Evolutionary conservation across 1,139 yeast species (phyloP).

Genomic region (Scheffersomyces segobiensis): DNA sequence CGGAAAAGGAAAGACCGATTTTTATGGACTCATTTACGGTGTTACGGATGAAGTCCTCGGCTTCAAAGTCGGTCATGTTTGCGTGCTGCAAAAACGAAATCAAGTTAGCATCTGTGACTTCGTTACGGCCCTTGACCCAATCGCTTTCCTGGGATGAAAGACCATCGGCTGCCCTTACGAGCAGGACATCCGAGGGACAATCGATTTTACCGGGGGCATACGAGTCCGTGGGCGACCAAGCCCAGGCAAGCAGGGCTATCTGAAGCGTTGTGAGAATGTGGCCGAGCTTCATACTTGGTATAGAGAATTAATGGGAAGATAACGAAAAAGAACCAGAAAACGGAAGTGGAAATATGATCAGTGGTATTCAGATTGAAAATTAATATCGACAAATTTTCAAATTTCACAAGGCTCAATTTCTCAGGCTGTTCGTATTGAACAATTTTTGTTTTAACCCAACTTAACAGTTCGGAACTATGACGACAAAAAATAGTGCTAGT

Average conservation of each 20-base stretch:
- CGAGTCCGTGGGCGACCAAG: slow-evolving; percentile 23
- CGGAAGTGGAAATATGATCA: too few species aligned
- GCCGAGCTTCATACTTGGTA: too few species aligned
- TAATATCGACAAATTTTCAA: too few species aligned
- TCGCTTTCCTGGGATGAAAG: slow-evolving; percentile 17
- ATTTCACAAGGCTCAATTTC: too few species aligned
- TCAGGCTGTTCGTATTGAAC: too few species aligned
- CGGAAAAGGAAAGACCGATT: slow-evolving; percentile 26
- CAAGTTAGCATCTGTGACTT: slow-evolving; percentile 20
- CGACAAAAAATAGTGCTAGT: too few species aligned
- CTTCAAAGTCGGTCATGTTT: slow-evolving; percentile 22
- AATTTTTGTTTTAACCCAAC: too few species aligned
- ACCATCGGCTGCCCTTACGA: slow-evolving; percentile 17
- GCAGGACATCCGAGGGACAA: slow-evolving; percentile 16
- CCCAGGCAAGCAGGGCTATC: slow-evolving; percentile 1
- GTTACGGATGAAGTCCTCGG: slow-evolving; percentile 17
- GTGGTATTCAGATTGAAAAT: too few species aligned
- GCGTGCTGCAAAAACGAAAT: slow-evolving; percentile 18
- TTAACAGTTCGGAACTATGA: too few species aligned
- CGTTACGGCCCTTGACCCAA: slow-evolving; percentile 20
- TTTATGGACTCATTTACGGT: slow-evolving; percentile 19
- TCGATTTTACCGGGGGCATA: slow-evolving; percentile 24
- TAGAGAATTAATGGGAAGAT: too few species aligned
- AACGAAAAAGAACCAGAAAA: too few species aligned
- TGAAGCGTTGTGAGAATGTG: too few species aligned